Evolutionary conservation across 2,329 filamentous ascomycete species (phyloP).

Genomic region (Madurella mycetomatis): DNA sequence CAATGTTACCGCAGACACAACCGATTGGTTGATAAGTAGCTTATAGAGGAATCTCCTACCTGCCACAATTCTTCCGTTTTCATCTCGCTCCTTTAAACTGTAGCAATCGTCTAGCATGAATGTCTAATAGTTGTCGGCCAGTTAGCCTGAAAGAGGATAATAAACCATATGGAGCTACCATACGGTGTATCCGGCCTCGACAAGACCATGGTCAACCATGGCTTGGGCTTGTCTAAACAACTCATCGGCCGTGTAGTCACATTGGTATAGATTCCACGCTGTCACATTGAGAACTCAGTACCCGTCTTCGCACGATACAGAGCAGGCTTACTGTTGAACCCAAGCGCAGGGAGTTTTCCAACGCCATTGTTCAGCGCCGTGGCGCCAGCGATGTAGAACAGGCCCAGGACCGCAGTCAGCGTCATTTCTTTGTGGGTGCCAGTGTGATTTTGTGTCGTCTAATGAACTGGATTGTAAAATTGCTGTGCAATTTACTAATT

Average conservation of each 20-base stretch:
- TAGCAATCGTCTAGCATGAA: constrained; percentile 17
- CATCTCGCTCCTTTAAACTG: constrained; percentile 4
- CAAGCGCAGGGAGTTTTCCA: constrained; percentile 12
- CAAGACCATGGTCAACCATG: constrained; percentile 11
- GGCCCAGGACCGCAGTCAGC: not conserved
- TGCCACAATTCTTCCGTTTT: constrained; percentile 6
- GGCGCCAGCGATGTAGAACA: not conserved
- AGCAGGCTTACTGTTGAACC: constrained; percentile 11
- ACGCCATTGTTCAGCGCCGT: constrained; percentile 10
- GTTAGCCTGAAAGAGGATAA: not conserved
- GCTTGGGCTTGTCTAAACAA: constrained; percentile 10
- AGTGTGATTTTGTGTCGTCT: too few relatives aligned
- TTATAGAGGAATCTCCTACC: constrained; percentile 6
- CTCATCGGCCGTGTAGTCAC: constrained; percentile 10
- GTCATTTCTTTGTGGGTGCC: not conserved
- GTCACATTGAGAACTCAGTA: not conserved
- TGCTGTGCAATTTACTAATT: too few relatives aligned
- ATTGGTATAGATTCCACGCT: constrained; percentile 5
- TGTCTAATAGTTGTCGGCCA: not conserved
- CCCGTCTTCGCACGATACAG: not conserved
- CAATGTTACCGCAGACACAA: too few relatives aligned
- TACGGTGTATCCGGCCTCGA: constrained; percentile 12
- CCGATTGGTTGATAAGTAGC: too few relatives aligned
- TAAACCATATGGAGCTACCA: not conserved
- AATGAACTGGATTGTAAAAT: too few relatives aligned